Base-by-base conservation (phyloP, 805 yeast species). In the Candida insectalens region DNA sequence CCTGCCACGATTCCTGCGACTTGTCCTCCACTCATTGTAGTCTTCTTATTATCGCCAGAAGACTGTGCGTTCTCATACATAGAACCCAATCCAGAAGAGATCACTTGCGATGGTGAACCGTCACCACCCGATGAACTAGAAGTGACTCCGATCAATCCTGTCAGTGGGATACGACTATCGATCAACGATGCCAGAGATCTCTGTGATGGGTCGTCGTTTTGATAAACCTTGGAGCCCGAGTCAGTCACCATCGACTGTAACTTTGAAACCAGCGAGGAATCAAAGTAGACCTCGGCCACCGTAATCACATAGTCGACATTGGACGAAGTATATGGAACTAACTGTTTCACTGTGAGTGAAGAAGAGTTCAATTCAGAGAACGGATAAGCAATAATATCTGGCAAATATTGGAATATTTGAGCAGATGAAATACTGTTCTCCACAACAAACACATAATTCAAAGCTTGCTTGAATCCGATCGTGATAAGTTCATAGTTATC, bases 231-330 rank as follows among this genome's bases (percentile, higher is more conserved):
- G 3, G 95, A 83, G n/a, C 61, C 45, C 0, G 65, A 42, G 37
- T 75, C 59, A 33, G 62, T 57, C 28, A 89, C 55, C 25, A 65
- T 55, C 13, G 56, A 56, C 38, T 71, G 71, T 41, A 89, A 63
- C 0, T 60, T 51, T 2, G 53, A 45, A 13, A 83, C 67, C 20
- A 67, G 57, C 9, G 56, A 53, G 8, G 59, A 53, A 16, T 95
- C 95, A 61, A 85, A 80, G 53, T 82, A 85, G 36, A 84, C 80
- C 53, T 81, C 81, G 5, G 96, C 97, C 40, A 88, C 83, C 0
- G 96, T 82, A 36, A 83, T 83, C 39, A 85, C 70, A 55, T 84
- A 89, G 31, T 63, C 63, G 32, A 64, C 65, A 10, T 57, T 59
- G 1, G 62, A 36, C 2, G 83, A 69, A 13, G 77, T 67, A 51